Percentiles rank a stretch among this genome's conserved stretches.
Conservation (phyloP, 495 filamentous ascomycete species). For the Hyaloscypha finlandica region DNA sequence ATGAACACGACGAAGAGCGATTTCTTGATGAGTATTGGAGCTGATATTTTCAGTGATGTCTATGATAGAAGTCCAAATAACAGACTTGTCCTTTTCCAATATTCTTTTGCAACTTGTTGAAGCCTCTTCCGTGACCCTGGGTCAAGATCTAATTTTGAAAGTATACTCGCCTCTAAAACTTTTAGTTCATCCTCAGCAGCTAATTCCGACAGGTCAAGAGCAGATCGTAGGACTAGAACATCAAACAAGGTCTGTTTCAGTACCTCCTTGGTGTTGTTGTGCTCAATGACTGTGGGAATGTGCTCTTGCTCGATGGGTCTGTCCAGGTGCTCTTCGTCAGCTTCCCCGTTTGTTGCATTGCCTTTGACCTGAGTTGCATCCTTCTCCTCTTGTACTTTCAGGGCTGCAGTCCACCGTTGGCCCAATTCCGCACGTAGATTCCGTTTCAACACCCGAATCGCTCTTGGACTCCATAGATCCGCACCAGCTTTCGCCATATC, state of each 20-base stretch:
- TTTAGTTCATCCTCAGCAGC: constrained; percentile 41
- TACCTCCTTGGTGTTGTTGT: constrained; percentile 30
- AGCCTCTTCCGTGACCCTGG: constrained; percentile 47
- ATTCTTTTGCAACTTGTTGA: constrained; percentile 62
- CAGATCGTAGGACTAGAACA: constrained; percentile 58
- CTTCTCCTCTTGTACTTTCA: constrained; percentile 31
- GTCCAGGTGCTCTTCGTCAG: constrained; percentile 8
- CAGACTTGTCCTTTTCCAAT: constrained; percentile 78
- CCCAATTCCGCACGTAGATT: constrained; percentile 48
- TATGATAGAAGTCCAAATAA: constrained; percentile 58
- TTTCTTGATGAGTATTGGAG: not conserved
- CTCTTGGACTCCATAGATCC: constrained; percentile 82
- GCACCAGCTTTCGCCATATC: constrained; percentile 69
- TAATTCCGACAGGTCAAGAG: constrained; percentile 36
- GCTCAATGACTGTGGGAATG: constrained; percentile 9
- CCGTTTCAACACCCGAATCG: constrained; percentile 63
- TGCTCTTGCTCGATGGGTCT: constrained; percentile 4
- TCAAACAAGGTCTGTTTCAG: constrained; percentile 81
- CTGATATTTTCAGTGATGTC: constrained; percentile 4
- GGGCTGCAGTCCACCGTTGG: constrained; percentile 41
- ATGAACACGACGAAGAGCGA: not conserved
- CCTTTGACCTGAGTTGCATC: constrained; percentile 31
- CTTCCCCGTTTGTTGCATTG: constrained; percentile 31
- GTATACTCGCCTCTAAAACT: constrained; percentile 47
- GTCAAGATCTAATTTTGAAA: constrained; percentile 47